Conservation (phyloP, 441 rosid species). For the Cnidoscolus chayamansa region DNA sequence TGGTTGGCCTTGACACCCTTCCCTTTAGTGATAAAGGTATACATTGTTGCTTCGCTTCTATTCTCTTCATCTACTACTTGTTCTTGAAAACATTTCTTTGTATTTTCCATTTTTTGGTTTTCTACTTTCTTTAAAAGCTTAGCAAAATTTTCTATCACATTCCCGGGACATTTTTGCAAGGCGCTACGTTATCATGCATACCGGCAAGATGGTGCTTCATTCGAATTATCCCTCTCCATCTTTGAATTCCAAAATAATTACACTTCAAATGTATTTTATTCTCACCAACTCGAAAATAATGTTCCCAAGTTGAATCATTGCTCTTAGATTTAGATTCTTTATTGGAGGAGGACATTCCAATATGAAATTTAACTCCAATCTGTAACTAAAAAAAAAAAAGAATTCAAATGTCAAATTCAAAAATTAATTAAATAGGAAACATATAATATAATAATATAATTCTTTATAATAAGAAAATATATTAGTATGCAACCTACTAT, state of each 20-base stretch:
- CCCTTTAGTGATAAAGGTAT: slow-evolving; percentile 3
- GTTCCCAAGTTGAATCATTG: not conserved
- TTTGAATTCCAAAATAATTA: not conserved
- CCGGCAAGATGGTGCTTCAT: not conserved
- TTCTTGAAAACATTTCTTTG: not conserved
- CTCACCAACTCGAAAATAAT: not conserved
- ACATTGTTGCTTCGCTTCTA: not conserved
- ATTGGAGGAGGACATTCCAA: not conserved
- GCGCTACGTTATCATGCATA: no score
- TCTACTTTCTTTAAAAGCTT: not conserved
- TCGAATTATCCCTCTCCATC: not conserved
- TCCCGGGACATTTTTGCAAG: no score
- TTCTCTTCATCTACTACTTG: not conserved
- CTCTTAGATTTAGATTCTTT: not conserved
- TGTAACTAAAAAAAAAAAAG: no score
- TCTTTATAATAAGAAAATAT: no score
- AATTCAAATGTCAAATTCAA: no score
- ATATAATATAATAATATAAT: no score
- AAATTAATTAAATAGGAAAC: no score
- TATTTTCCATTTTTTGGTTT: not conserved
- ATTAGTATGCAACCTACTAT: no score
- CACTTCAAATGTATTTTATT: not conserved
- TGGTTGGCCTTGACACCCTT: not conserved
- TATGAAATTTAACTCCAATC: no score
- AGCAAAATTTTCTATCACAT: no score